Percentiles rank a stretch among this genome's conserved stretches.
phyloP scores from a whole-genome alignment of 2,329 filamentous ascomycete species.

The Bisporella sp. region DNA sequence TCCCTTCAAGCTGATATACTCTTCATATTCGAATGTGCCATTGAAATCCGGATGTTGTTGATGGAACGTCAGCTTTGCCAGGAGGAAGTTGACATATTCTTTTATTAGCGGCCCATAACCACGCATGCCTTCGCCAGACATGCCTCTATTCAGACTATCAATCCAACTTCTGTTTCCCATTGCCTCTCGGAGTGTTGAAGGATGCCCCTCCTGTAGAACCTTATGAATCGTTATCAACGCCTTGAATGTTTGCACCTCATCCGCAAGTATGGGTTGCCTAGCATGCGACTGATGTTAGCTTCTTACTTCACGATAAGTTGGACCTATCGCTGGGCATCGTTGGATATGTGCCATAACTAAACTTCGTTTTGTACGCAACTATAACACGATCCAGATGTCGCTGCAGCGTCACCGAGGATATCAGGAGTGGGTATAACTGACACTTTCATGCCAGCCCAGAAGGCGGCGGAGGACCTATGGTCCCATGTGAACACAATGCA shows the following conservation, averaged over 20 bases:
- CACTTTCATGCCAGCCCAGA: slow-evolving; percentile 99
- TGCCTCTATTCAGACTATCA: slow-evolving; percentile 80
- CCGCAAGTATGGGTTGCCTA: slow-evolving; percentile 94
- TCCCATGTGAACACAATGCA: slow-evolving; percentile 99
- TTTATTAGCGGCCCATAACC: slow-evolving; percentile 89
- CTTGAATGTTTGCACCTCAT: slow-evolving; percentile 98
- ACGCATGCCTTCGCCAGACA: slow-evolving; percentile 75
- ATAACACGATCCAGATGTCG: too few species aligned
- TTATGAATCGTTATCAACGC: slow-evolving; percentile 96
- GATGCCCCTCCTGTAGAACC: slow-evolving; percentile 93
- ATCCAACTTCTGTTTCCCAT: slow-evolving; percentile 87
- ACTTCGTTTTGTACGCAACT: too few species aligned
- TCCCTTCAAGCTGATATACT: slow-evolving; percentile 95
- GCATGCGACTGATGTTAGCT: slow-evolving; percentile 1
- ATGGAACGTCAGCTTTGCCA: slow-evolving; percentile 95
- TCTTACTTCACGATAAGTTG: not conserved
- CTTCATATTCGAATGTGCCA: slow-evolving; percentile 96
- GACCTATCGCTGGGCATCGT: too few species aligned
- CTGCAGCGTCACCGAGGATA: too few species aligned
- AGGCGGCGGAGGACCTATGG: slow-evolving; percentile 88
- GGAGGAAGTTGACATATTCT: slow-evolving; percentile 93
- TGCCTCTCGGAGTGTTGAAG: slow-evolving; percentile 78
- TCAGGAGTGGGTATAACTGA: slow-evolving; percentile 39
- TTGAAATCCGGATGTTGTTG: slow-evolving; percentile 97
- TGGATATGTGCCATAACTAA: too few species aligned